Evolutionary conservation across 805 yeast genomes (phyloP).

Genomic region (Blastobotrys americana): DNA sequence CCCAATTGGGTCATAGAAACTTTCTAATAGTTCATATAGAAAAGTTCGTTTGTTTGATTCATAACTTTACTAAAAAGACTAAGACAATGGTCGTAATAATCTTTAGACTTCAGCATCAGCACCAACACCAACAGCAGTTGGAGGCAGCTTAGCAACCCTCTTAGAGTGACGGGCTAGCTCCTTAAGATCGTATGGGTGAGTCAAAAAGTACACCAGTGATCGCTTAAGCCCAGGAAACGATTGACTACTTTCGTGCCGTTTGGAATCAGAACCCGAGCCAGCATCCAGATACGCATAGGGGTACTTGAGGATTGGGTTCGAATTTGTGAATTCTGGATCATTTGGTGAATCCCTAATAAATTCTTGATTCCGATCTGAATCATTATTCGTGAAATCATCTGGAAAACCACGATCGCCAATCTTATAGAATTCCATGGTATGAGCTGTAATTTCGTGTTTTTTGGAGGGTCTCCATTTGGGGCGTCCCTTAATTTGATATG

Average conservation of each 20-base stretch:
- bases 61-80: too few species aligned
- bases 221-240: background rate
- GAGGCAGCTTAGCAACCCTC: too few species aligned
- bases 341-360: too few species aligned
- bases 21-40: too few species aligned
- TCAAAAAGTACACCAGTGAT: slow-evolving; percentile 1
- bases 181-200: slow-evolving; percentile 5
- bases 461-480: background rate
- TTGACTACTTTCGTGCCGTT: background rate
- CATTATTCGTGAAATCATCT: too few species aligned
- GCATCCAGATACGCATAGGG: background rate
- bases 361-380: too few species aligned
- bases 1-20: too few species aligned
- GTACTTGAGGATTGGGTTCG: background rate
- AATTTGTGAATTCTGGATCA: background rate
- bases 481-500: background rate
- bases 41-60: too few species aligned
- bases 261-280: background rate
- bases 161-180: slow-evolving; percentile 3
- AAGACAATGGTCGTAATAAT: too few species aligned
- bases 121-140: too few species aligned
- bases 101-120: too few species aligned
- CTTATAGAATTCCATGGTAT: background rate
- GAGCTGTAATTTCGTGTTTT: background rate
- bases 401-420: too few species aligned